These are phyloP conservation scores for Podospora sp. DNA, from an alignment of 495 filamentous ascomycete species.

Conservation along the genomic window DNA sequence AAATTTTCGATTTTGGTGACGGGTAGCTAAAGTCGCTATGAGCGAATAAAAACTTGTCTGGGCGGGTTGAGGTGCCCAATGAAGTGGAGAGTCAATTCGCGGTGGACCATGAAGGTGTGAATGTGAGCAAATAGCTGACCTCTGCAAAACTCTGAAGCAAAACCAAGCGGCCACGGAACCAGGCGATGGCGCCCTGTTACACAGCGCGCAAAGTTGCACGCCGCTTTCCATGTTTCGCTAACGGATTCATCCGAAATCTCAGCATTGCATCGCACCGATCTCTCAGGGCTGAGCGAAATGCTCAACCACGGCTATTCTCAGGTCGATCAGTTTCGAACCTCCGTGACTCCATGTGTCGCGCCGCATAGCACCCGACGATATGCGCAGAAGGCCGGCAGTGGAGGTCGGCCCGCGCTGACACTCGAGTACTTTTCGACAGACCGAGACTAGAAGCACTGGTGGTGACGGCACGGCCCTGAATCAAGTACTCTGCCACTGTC, in stretches of 20 bases:
- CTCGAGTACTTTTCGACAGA: not conserved
- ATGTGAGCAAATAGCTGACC: not conserved
- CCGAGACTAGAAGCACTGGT: no score
- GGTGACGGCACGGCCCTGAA: no score
- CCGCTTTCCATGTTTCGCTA: not conserved
- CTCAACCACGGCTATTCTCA: not conserved
- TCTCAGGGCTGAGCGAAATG: not conserved
- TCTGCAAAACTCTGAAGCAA: not conserved
- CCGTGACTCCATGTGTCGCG: not conserved
- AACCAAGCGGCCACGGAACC: not conserved
- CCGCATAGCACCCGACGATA: not conserved
- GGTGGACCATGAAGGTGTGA: not conserved
- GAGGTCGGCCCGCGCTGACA: not conserved
- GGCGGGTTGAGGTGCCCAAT: constrained; percentile 24
- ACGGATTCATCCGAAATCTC: constrained; percentile 2
- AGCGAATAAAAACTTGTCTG: constrained; percentile 33
- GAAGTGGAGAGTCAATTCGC: constrained; percentile 25
- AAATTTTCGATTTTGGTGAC: constrained; percentile 18
- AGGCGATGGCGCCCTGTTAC: not conserved
- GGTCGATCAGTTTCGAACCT: not conserved
- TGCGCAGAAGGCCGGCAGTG: not conserved
- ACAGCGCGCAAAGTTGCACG: not conserved
- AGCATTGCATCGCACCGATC: not conserved
- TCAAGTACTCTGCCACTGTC: no score
- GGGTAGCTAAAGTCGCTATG: constrained; percentile 19